Percentiles rank a stretch among this genome's conserved stretches.
These are phyloP conservation scores for Fusarium anguioides DNA, from an alignment of 2,329 filamentous ascomycete genomes.

Conservation along the genomic window DNA sequence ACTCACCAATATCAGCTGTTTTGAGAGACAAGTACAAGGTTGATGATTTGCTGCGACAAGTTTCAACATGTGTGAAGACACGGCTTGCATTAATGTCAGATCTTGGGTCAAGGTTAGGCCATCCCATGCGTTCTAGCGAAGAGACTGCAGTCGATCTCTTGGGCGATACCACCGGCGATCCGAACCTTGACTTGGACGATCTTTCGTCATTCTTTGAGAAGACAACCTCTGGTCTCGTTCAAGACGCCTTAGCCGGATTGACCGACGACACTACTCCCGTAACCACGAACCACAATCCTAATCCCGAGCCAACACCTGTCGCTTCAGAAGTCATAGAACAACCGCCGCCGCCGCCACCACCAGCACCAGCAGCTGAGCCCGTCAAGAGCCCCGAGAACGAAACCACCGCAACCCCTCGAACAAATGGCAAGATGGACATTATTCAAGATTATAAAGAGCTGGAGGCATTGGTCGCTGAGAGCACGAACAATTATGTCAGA, in stretches of 20 bases:
- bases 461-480: constrained; percentile 57
- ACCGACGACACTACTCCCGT: constrained; percentile 42
- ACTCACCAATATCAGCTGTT: constrained; percentile 36
- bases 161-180: constrained; percentile 45
- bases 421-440: constrained; percentile 48
- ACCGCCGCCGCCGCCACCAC: too few relatives aligned
- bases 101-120: constrained; percentile 50
- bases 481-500: constrained; percentile 58
- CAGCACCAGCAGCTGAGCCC: constrained; percentile 26
- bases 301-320: constrained; percentile 26
- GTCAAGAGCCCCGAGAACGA: constrained; percentile 44
- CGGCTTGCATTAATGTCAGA: constrained; percentile 50
- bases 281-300: constrained; percentile 23
- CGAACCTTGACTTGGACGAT: constrained; percentile 54
- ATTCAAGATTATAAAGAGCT: constrained; percentile 57
- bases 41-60: constrained; percentile 53
- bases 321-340: constrained; percentile 39
- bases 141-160: constrained; percentile 44
- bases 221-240: constrained; percentile 55
- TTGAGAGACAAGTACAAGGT: constrained; percentile 55
- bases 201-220: constrained; percentile 57
- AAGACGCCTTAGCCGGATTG: constrained; percentile 54
- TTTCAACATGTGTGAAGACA: constrained; percentile 49
- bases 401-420: constrained; percentile 39
- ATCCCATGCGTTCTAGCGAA: constrained; percentile 49